phyloP scores from a whole-genome alignment of 2,329 filamentous ascomycete species.

The Bipolaris sorokiniana region DNA sequence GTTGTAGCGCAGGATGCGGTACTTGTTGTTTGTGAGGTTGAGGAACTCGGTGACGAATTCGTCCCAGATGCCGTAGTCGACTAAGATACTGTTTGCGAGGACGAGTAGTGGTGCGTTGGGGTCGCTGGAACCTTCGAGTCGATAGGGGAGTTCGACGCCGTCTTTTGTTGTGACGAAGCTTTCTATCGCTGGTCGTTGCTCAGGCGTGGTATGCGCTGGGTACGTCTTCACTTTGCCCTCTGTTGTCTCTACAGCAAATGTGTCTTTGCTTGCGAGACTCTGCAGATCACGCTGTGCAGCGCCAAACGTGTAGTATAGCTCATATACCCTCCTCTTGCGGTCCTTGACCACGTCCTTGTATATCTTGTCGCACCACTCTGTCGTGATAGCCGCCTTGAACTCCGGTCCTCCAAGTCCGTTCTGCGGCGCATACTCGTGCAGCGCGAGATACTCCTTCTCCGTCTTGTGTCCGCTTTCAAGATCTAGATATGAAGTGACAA shows the following conservation, averaged over 20 bases:
- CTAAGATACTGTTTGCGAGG: conserved; percentile 81
- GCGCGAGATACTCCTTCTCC: conserved; percentile 63
- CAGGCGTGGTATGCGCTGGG: conserved; percentile 47
- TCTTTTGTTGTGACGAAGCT: conserved; percentile 74
- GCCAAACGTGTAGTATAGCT: conserved; percentile 81
- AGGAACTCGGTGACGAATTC: conserved; percentile 68
- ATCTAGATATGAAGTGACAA: conserved; percentile 67
- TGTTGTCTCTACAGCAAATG: conserved; percentile 57
- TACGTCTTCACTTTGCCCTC: conserved; percentile 64
- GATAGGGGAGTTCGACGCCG: conserved; percentile 72
- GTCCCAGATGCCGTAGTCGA: conserved; percentile 82
- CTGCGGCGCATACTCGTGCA: conserved; percentile 73
- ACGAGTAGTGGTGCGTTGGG: conserved; percentile 74
- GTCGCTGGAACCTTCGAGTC: conserved; percentile 73
- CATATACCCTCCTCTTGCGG: conserved; percentile 67
- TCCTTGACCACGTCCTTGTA: conserved; percentile 64
- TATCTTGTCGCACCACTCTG: conserved; percentile 66
- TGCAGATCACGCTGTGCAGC: conserved; percentile 72
- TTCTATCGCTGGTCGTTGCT: conserved; percentile 59
- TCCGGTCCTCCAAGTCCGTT: conserved; percentile 72
- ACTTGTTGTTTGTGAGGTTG: conserved; percentile 61
- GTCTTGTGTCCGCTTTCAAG: conserved; percentile 44
- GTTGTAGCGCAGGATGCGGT: conserved; percentile 79
- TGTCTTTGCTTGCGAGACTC: conserved; percentile 59
- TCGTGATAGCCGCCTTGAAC: conserved; percentile 67